Conservation (phyloP, 768 basidiomycete genomes). For the Rhodotorula paludigena region DNA sequence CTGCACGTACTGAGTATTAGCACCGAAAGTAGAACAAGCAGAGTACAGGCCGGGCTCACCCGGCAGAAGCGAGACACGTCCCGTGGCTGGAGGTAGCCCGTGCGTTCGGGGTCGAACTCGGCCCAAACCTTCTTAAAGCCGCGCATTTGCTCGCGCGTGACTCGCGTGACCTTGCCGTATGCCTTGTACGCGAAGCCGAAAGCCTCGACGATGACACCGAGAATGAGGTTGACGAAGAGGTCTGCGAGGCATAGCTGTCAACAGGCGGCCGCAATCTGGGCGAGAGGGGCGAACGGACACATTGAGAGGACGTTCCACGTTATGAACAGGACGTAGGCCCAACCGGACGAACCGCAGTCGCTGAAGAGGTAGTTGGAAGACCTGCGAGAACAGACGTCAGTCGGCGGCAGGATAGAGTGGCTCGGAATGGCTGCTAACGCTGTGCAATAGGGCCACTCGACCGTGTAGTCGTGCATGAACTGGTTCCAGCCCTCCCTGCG, state of each 20-base stretch:
- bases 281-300: slow-evolving; percentile 78
- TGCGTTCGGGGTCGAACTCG: slow-evolving; percentile 69
- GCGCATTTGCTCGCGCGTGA: slow-evolving; percentile 87
- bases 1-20: slow-evolving; percentile 49
- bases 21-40: background rate
- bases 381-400: no score
- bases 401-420: no score
- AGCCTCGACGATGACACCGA: slow-evolving; percentile 55
- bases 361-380: slow-evolving; percentile 55
- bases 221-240: slow-evolving; percentile 35
- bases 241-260: background rate
- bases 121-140: slow-evolving; percentile 93
- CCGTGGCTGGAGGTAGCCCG: slow-evolving; percentile 67
- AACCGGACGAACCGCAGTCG: slow-evolving; percentile 79
- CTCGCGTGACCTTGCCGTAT: slow-evolving; percentile 69
- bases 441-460: slow-evolving; percentile 23
- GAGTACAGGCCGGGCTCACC: slow-evolving; percentile 52
- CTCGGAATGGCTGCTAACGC: no score
- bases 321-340: slow-evolving; percentile 79
- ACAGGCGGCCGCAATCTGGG: background rate
- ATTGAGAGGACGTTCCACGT: slow-evolving; percentile 93
- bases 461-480: slow-evolving; percentile 83
- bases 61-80: slow-evolving; percentile 73
- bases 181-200: slow-evolving; percentile 93
- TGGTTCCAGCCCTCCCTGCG: slow-evolving; percentile 85